These are phyloP conservation scores for Solanum appendiculatum DNA, from an alignment of 257 asterid species.

Conservation along the genomic window DNA sequence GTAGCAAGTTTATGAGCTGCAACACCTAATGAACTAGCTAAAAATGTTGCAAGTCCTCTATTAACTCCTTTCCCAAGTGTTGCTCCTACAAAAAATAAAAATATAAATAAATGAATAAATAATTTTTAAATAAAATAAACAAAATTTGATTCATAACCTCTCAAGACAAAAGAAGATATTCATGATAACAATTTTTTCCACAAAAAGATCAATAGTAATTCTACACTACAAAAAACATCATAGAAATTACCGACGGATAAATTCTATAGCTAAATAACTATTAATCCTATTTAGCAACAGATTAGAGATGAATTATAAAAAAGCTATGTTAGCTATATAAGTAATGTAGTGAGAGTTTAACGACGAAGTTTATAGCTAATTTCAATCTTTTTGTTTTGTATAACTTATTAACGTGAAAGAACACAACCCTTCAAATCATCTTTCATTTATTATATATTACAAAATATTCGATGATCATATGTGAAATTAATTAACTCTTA, in stretches of 20 bases:
- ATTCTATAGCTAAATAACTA: not conserved
- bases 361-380: not conserved
- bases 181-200: not conserved
- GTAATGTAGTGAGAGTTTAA: not conserved
- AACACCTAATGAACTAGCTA: conserved; percentile 60
- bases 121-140: too few relatives aligned
- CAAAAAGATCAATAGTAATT: not conserved
- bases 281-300: not conserved
- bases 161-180: not conserved
- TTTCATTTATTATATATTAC: not conserved
- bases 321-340: not conserved
- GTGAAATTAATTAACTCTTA: not conserved
- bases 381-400: accelerated
- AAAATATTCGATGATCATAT: not conserved
- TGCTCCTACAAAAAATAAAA: conserved; percentile 33
- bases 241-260: not conserved
- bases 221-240: not conserved
- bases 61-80: conserved; percentile 71
- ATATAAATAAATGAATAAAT: accelerated
- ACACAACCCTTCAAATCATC: not conserved
- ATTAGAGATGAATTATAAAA: not conserved
- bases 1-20: conserved; percentile 55
- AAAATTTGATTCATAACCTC: not conserved
- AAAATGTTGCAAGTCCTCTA: conserved; percentile 64
- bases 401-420: not conserved